A percentile compares a stretch with the other conserved stretches of the same genome.
These are phyloP conservation scores for Ananas comosus DNA, from an alignment of 176 grass and related monocot species.

Conservation along the genomic window DNA sequence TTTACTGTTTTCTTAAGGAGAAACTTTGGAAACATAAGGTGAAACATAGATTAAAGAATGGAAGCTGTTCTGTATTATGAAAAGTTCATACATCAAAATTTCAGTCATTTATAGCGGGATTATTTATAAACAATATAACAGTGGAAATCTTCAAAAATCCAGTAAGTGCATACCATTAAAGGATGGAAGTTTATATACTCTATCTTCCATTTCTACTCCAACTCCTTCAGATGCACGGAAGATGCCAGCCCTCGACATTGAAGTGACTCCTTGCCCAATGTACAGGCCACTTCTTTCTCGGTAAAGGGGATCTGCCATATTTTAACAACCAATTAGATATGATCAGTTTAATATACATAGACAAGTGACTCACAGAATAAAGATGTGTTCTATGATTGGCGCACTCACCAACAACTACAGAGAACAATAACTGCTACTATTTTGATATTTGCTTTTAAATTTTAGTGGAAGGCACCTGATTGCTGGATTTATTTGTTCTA, in stretches of 20 bases:
- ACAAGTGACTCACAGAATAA: background rate
- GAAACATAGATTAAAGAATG: no score
- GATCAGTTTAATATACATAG: conserved; percentile 10
- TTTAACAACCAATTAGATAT: conserved; percentile 14
- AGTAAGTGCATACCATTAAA: conserved; percentile 56
- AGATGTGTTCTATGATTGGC: background rate
- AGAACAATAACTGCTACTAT: background rate
- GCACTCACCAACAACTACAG: background rate
- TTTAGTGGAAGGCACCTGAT: background rate
- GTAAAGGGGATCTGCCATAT: conserved; percentile 65
- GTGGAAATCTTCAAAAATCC: background rate
- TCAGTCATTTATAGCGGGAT: background rate
- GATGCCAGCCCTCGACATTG: conserved; percentile 80
- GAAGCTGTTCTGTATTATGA: no score
- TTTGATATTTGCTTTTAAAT: background rate
- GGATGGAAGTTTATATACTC: conserved; percentile 83
- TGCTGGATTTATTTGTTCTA: background rate
- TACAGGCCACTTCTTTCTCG: conserved; percentile 74
- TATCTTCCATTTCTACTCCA: conserved; percentile 76
- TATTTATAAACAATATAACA: background rate
- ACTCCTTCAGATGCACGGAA: conserved; percentile 81
- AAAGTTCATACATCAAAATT: no score
- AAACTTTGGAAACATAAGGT: background rate
- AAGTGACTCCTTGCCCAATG: conserved; percentile 69
- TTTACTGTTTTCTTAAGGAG: background rate